Percentiles rank a stretch among this genome's conserved stretches.
phyloP scores from a whole-genome alignment of 495 filamentous ascomycete genomes.

The Annulohypoxylon maeteangense region DNA sequence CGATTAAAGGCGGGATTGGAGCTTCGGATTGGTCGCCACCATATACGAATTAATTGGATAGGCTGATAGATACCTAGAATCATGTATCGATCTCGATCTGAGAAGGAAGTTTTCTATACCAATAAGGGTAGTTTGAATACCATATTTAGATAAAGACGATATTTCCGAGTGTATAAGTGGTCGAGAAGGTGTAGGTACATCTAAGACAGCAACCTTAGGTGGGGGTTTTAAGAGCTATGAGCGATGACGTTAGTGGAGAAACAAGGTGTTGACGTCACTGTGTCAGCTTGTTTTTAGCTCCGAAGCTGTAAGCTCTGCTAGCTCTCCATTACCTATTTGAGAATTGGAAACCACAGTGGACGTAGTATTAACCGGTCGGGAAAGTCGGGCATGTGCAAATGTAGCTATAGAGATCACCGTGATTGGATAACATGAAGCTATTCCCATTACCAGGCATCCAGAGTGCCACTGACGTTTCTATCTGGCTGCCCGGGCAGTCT shows the following conservation, averaged over 20 bases:
- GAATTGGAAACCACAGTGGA: slow-evolving; percentile 4
- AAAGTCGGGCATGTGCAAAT: background rate
- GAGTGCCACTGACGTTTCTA: slow-evolving; percentile 17
- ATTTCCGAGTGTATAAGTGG: slow-evolving; percentile 19
- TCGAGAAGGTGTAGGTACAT: background rate
- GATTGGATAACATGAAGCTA: background rate
- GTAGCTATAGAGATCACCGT: background rate
- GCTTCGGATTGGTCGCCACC: slow-evolving; percentile 33
- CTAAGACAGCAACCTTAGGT: slow-evolving; percentile 6
- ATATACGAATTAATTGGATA: slow-evolving; percentile 2
- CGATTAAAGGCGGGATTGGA: slow-evolving; percentile 19
- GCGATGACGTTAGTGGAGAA: slow-evolving; percentile 44
- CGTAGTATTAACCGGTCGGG: background rate
- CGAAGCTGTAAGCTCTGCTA: slow-evolving; percentile 11
- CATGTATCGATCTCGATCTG: slow-evolving; percentile 37
- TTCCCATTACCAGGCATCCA: too few species aligned
- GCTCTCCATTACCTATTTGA: background rate
- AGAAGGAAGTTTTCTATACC: slow-evolving; percentile 7
- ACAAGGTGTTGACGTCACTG: slow-evolving; percentile 35
- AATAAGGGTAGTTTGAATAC: background rate
- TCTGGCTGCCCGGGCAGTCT: background rate
- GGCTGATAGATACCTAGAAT: background rate
- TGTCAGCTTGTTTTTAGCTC: slow-evolving; percentile 6
- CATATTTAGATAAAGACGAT: slow-evolving; percentile 7
- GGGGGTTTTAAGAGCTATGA: slow-evolving; percentile 13